A percentile compares a stretch with the other conserved stretches of the same genome.
Evolutionary conservation across 805 yeast genomes (phyloP).

Genomic region (Wickerhamiella domercqiae): DNA sequence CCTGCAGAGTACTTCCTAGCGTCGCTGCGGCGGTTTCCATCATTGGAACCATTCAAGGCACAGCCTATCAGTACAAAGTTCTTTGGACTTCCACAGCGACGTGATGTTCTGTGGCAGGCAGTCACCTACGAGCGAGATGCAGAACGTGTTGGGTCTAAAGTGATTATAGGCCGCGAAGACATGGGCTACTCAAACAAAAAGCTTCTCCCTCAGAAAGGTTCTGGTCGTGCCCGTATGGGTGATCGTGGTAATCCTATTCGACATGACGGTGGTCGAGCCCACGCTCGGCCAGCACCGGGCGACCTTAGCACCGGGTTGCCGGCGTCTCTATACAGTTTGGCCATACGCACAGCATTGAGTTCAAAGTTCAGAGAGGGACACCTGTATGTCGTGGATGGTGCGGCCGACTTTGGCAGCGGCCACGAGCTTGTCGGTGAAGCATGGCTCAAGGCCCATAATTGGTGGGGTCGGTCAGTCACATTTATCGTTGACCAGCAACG

Average conservation of each 20-base stretch:
- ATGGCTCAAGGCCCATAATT: constrained; percentile 32
- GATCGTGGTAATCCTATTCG: constrained; percentile 90
- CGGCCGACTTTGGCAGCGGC: constrained; percentile 23
- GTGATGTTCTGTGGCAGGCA: constrained; percentile 89
- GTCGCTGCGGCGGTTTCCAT: constrained; percentile 71
- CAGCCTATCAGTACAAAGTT: constrained; percentile 64
- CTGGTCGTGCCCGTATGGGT: constrained; percentile 92
- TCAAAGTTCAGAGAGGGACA: constrained; percentile 64
- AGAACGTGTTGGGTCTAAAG: constrained; percentile 76
- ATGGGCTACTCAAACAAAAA: constrained; percentile 75
- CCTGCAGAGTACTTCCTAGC: constrained; percentile 62
- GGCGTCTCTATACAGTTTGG: constrained; percentile 52
- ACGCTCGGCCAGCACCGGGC: constrained; percentile 55
- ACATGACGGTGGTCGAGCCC: constrained; percentile 77
- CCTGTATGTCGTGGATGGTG: constrained; percentile 50
- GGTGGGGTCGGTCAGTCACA: constrained; percentile 27
- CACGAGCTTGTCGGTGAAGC: constrained; percentile 34
- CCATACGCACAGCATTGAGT: constrained; percentile 70
- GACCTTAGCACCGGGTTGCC: constrained; percentile 75
- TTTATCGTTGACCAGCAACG: constrained; percentile 52
- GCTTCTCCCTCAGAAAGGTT: constrained; percentile 78
- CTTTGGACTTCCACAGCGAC: constrained; percentile 61
- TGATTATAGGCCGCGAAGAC: constrained; percentile 75
- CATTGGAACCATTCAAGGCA: constrained; percentile 67
- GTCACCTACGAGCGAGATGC: constrained; percentile 84